Evolutionary conservation across 257 asterid species (phyloP).

Genomic region (Petrea volubilis): DNA sequence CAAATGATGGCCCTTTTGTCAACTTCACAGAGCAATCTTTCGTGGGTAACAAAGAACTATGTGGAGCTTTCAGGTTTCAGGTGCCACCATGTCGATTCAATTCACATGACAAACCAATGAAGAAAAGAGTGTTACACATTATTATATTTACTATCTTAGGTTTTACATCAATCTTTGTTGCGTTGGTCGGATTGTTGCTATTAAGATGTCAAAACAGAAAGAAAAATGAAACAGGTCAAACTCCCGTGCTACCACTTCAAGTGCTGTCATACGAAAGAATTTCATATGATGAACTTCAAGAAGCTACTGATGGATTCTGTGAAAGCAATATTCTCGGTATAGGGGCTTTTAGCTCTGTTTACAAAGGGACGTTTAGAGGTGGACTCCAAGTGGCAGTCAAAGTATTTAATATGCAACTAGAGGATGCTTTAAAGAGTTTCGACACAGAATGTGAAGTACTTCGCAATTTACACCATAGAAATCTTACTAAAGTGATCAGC

Average conservation of each 20-base stretch:
- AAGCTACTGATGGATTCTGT: slow-evolving; percentile 17
- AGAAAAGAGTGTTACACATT: background rate
- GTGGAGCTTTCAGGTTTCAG: slow-evolving; percentile 22
- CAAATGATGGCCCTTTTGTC: slow-evolving; percentile 24
- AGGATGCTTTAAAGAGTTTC: background rate
- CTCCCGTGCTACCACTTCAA: background rate
- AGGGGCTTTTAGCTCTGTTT: slow-evolving; percentile 33
- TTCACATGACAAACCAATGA: background rate
- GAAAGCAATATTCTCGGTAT: slow-evolving; percentile 28
- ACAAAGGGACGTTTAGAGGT: slow-evolving; percentile 4
- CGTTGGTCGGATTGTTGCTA: background rate
- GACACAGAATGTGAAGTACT: background rate
- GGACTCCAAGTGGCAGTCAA: background rate
- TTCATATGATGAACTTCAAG: slow-evolving; percentile 29
- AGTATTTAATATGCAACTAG: background rate
- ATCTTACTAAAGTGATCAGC: background rate
- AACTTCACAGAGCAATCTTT: slow-evolving; percentile 29
- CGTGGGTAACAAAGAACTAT: slow-evolving; percentile 2
- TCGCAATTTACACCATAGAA: background rate
- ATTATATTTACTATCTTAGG: slow-evolving; percentile 16
- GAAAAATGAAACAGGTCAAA: background rate
- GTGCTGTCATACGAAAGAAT: background rate
- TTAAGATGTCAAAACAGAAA: background rate
- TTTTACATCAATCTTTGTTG: background rate
- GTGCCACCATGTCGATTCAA: slow-evolving; percentile 18